Evolutionary conservation across 2,329 filamentous ascomycete genomes (phyloP), one percentile per base, ranked within the genome.

Genomic region (Ceratocystis albifundus): DNA sequence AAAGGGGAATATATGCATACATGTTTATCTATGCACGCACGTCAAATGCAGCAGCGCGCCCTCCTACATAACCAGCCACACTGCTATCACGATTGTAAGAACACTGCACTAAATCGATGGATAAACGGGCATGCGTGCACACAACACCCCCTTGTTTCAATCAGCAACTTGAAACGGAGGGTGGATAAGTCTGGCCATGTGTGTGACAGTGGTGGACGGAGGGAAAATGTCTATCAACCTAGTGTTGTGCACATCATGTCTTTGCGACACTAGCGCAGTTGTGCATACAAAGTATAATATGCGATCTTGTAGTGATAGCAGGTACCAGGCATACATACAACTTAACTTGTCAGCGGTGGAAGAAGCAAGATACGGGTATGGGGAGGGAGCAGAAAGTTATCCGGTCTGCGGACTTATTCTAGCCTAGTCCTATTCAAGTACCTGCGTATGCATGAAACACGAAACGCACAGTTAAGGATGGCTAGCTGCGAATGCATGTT

Each of bases 391-490:
- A 41, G 36, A 17, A 48, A 22, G 46, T 22, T 22, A 48, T n/a
- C 46, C 4, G 20, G 17, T 5, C n/a, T 20, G 17, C 5, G 15
- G 17, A 17, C 45, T 20, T 20, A 15, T 48, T 5, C 15, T n/a
- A 17, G 45, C 20, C 45, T n/a, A 48, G 46, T n/a, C 22, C 8
- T 25, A 20, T 22, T 4, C 22, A 57, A 57, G 53, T 57, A 30
- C 53, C 53, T 57, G 53, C 53, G 20, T 57, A 57, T 57, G 53
- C 53, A 57, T 57, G 53, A 57, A 57, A 57, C 53, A 32, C 53
- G 3, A 57, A 57, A 57, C 22, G 53, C 53, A 57, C 53, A 57
- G 53, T 57, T 30, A 57, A 57, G 53, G 53, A 57, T 57, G 53
- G 30, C 53, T 17, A 57, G 53, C 22, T 57, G 53, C 53, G 53